Conservation (phyloP, 1,284 basidiomycete genomes). For the Cryptococcus sp. region DNA sequence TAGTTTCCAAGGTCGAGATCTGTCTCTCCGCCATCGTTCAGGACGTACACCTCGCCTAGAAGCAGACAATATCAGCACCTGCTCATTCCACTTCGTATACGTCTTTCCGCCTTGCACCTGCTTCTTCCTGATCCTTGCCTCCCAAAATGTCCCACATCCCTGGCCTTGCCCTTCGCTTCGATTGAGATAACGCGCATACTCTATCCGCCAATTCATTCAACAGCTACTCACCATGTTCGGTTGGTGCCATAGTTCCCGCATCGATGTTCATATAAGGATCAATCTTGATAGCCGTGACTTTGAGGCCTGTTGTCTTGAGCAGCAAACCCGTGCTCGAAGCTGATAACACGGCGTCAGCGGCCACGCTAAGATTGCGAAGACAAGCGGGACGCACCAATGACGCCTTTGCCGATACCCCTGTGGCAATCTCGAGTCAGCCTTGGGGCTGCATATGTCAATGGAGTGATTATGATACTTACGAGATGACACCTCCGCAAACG, state of each 20-base stretch:
- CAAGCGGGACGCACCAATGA: constrained; percentile 69
- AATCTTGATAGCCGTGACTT: constrained; percentile 99
- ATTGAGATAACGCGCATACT: too few relatives aligned
- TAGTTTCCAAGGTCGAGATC: constrained; percentile 98
- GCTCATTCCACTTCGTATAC: background rate
- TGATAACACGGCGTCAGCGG: constrained; percentile 41
- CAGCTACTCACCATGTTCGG: constrained; percentile 80
- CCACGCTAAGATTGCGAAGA: constrained; percentile 13
- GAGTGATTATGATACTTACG: constrained; percentile 32
- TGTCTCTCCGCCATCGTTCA: constrained; percentile 98
- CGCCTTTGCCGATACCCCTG: constrained; percentile 91
- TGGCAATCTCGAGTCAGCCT: background rate
- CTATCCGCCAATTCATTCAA: too few relatives aligned
- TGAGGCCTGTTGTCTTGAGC: constrained; percentile 91
- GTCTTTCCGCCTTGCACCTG: background rate
- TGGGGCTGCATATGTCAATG: too few relatives aligned
- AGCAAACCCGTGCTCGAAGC: constrained; percentile 96
- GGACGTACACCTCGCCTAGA: constrained; percentile 92
- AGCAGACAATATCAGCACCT: background rate
- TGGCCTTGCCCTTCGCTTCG: background rate
- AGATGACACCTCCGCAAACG: constrained; percentile 85
- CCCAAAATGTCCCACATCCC: background rate
- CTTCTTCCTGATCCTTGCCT: background rate
- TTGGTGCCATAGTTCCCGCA: constrained; percentile 98
- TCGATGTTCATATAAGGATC: constrained; percentile 99